These are phyloP conservation scores for Dryadomyces quercus-mongolicae DNA, from an alignment of 2,329 filamentous ascomycete genomes.

Conservation along the genomic window DNA sequence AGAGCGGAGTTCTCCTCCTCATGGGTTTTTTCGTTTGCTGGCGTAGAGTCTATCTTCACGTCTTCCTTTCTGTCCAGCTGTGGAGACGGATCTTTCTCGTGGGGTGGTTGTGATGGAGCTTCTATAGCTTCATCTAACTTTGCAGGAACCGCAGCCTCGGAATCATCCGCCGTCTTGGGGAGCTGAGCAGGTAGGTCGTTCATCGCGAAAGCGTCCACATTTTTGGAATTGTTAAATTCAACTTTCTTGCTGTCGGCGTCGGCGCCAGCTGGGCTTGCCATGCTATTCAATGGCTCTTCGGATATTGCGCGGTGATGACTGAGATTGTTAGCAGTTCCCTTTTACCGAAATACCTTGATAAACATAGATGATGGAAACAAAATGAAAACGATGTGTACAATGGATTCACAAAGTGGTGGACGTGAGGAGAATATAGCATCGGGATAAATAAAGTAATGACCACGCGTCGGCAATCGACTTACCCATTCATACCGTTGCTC, in stretches of 20 bases:
- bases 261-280: neutral
- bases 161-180: too few relatives aligned
- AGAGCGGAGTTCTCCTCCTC: too few relatives aligned
- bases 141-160: neutral
- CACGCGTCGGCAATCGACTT: constrained; percentile 22
- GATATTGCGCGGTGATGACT: neutral
- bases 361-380: neutral
- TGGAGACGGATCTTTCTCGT: neutral
- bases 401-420: too few relatives aligned
- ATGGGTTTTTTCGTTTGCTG: too few relatives aligned
- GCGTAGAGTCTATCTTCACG: neutral
- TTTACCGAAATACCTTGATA: neutral
- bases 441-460: too few relatives aligned
- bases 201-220: constrained; percentile 4
- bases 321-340: neutral
- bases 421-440: too few relatives aligned
- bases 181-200: neutral
- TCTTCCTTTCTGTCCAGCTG: neutral
- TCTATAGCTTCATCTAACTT: neutral
- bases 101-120: neutral
- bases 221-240: constrained; percentile 1
- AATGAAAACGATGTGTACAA: neutral
- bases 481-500: constrained; percentile 38
- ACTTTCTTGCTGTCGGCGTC: neutral
- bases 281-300: neutral